phyloP scores from a whole-genome alignment of 2,329 filamentous ascomycete genomes.

The Fusarium torreyae region DNA sequence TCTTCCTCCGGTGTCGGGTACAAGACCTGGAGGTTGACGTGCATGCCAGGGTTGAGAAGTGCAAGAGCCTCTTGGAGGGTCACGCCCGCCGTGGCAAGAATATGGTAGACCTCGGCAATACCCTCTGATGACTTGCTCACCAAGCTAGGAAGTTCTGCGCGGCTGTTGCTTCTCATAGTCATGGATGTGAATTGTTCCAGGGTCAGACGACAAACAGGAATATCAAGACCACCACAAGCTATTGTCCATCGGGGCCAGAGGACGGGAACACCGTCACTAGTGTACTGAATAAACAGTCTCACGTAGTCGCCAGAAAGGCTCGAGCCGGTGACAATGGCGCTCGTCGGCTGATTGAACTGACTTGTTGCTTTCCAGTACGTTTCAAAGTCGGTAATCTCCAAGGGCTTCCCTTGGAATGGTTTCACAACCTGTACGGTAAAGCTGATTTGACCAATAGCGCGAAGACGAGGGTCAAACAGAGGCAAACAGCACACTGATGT shows the following conservation, averaged over 20 bases:
- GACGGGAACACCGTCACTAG: constrained; percentile 87
- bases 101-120: constrained; percentile 77
- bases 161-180: constrained; percentile 61
- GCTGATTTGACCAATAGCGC: constrained; percentile 92
- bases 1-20: constrained; percentile 87
- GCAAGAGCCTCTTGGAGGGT: constrained; percentile 83
- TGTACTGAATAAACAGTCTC: constrained; percentile 91
- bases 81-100: constrained; percentile 83
- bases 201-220: constrained; percentile 85
- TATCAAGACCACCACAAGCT: constrained; percentile 80
- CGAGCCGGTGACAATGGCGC: constrained; percentile 91
- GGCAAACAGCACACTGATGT: constrained; percentile 88
- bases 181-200: constrained; percentile 78
- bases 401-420: constrained; percentile 89
- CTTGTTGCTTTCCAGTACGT: constrained; percentile 99
- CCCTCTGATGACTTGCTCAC: constrained; percentile 64
- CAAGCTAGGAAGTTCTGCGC: constrained; percentile 61
- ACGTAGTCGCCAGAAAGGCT: constrained; percentile 97
- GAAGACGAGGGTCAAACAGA: constrained; percentile 90
- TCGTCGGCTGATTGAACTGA: constrained; percentile 85
- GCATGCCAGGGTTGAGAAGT: constrained; percentile 82
- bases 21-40: constrained; percentile 92
- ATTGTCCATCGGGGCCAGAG: constrained; percentile 90
- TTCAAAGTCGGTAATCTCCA: constrained; percentile 98
- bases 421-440: constrained; percentile 98